These are phyloP conservation scores for Domatiomyces globalis DNA, from an alignment of 2,329 filamentous ascomycete genomes.

Conservation along the genomic window DNA sequence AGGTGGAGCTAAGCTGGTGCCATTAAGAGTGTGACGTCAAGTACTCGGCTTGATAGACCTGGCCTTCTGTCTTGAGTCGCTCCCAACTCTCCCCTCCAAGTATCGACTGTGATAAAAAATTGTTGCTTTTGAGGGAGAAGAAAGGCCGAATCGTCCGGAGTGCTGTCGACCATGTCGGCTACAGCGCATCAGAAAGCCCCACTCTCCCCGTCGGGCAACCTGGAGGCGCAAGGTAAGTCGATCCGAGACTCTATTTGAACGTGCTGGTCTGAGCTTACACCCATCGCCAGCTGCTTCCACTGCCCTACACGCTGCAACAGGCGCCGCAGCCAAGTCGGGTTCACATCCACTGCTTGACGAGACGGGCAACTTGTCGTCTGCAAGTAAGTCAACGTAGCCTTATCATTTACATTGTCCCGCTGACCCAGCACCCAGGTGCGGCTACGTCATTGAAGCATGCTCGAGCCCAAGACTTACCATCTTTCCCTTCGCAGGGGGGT, in stretches of 20 bases:
- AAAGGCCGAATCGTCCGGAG: neutral
- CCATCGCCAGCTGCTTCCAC: slow-evolving; percentile 40
- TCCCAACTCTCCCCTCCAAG: neutral
- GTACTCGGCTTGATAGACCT: neutral
- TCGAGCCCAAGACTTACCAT: slow-evolving; percentile 56
- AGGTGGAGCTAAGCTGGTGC: neutral
- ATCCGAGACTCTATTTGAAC: neutral
- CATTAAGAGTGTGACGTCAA: neutral
- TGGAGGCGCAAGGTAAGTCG: slow-evolving; percentile 26
- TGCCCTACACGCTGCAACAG: slow-evolving; percentile 41
- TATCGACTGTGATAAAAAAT: no score
- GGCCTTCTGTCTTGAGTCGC: neutral
- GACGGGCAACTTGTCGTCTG: slow-evolving; percentile 43
- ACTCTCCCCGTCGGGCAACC: slow-evolving; percentile 16
- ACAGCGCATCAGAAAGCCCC: neutral
- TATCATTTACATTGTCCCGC: slow-evolving; percentile 1
- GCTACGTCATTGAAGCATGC: slow-evolving; percentile 56
- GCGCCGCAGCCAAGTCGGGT: slow-evolving; percentile 11
- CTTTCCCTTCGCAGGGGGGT: slow-evolving; percentile 52
- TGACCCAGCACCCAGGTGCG: slow-evolving; percentile 34
- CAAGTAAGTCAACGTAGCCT: slow-evolving; percentile 31
- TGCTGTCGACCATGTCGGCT: neutral
- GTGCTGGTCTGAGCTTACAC: slow-evolving; percentile 3
- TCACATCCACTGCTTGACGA: slow-evolving; percentile 30
- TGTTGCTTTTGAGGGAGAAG: neutral